Conservation (phyloP, 352 stramenopile species). For the Phytophthora vignae region DNA sequence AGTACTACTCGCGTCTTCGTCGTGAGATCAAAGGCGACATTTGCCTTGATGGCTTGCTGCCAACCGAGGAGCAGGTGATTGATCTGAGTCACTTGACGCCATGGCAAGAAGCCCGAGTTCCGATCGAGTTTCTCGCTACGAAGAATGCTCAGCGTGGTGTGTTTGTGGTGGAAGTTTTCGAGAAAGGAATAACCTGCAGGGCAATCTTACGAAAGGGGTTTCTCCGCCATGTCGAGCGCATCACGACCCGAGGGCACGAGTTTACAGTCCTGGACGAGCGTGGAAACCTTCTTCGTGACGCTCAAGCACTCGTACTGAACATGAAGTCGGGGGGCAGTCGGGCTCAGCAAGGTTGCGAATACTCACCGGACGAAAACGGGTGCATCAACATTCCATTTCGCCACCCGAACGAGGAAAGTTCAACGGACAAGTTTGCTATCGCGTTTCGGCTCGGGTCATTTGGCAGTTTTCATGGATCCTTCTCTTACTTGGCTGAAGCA, state of each 20-base stretch:
- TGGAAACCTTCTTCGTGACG: slow-evolving; percentile 45
- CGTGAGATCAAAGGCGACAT: slow-evolving; percentile 60
- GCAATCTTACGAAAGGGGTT: slow-evolving; percentile 68
- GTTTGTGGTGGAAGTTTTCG: slow-evolving; percentile 72
- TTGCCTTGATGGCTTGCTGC: slow-evolving; percentile 62
- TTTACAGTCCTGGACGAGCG: slow-evolving; percentile 61
- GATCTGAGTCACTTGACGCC: slow-evolving; percentile 54
- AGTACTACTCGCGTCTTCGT: slow-evolving; percentile 62
- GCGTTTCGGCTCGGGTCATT: slow-evolving; percentile 48
- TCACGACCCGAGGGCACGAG: slow-evolving; percentile 57
- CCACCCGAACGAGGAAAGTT: slow-evolving; percentile 24
- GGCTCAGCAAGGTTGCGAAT: slow-evolving; percentile 46
- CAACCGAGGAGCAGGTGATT: slow-evolving; percentile 61
- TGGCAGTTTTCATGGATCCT: slow-evolving; percentile 48
- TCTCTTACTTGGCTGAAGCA: slow-evolving; percentile 48
- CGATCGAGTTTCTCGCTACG: slow-evolving; percentile 35
- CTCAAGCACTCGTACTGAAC: slow-evolving; percentile 50
- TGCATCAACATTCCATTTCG: slow-evolving; percentile 59
- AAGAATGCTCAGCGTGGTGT: slow-evolving; percentile 44
- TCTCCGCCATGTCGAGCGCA: slow-evolving; percentile 54
- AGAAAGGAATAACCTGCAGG: slow-evolving; percentile 60
- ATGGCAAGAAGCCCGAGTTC: slow-evolving; percentile 55
- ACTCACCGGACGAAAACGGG: slow-evolving; percentile 36
- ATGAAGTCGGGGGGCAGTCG: slow-evolving; percentile 42
- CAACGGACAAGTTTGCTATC: slow-evolving; percentile 53